Percentiles rank a stretch among this genome's conserved stretches.
These are phyloP conservation scores for Trametes polyzona DNA, from an alignment of 1,284 basidiomycete genomes.

Conservation along the genomic window DNA sequence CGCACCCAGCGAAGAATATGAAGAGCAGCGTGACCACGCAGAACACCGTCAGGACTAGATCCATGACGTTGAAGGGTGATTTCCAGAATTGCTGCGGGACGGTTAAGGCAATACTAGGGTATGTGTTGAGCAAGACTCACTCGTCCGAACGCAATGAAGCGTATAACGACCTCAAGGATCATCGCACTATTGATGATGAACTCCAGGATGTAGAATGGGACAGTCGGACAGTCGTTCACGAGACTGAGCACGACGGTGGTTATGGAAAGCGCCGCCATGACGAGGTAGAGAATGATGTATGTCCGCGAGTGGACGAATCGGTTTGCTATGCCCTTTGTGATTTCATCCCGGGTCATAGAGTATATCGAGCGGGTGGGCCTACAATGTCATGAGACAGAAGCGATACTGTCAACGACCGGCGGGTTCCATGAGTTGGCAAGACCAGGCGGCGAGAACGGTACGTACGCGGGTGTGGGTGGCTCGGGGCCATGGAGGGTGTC, in stretches of 20 bases:
- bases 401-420: conserved; percentile 28
- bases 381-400: conserved; percentile 28
- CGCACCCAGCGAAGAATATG: conserved; percentile 82
- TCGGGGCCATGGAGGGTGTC: conserved; percentile 18
- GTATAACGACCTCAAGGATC: conserved; percentile 89
- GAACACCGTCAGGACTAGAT: conserved; percentile 84
- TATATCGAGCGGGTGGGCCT: conserved; percentile 81
- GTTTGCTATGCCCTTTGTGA: conserved; percentile 80
- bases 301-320: conserved; percentile 82
- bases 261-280: conserved; percentile 88
- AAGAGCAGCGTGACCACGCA: conserved; percentile 87
- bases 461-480: conserved; percentile 33
- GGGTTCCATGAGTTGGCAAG: conserved; percentile 34
- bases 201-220: conserved; percentile 89
- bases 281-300: conserved; percentile 86
- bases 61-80: conserved; percentile 88
- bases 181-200: conserved; percentile 89
- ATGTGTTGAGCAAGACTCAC: conserved; percentile 50
- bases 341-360: conserved; percentile 77
- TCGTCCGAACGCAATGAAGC: conserved; percentile 88
- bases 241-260: conserved; percentile 90
- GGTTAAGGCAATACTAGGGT: not conserved
- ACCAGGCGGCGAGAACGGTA: conserved; percentile 17
- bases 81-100: conserved; percentile 88
- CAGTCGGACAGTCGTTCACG: conserved; percentile 75